Conservation (phyloP, 805 yeast genomes). For the Hanseniaspora nectarophila region DNA sequence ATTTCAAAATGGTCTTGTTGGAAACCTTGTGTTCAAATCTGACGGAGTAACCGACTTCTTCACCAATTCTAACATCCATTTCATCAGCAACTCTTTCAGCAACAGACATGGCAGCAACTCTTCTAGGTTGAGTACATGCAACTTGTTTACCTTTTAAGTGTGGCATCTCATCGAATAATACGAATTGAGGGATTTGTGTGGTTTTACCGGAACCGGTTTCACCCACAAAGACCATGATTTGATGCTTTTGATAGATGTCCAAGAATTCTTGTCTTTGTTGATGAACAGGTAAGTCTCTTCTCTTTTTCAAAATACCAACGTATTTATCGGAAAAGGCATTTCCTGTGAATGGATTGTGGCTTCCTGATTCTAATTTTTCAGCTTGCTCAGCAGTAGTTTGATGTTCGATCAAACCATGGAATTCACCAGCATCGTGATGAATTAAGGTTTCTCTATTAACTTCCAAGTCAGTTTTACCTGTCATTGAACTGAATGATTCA, state of each 20-base stretch:
- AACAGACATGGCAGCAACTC: conserved; percentile 98
- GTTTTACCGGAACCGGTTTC: conserved; percentile 99
- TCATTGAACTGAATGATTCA: conserved; percentile 43
- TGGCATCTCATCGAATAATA: conserved; percentile 79
- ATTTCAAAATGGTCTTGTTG: conserved; percentile 69
- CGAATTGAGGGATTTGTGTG: conserved; percentile 96
- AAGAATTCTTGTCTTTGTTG: conserved; percentile 84
- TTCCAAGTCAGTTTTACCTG: conserved; percentile 22
- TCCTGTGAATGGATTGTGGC: conserved; percentile 72
- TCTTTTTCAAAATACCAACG: conserved; percentile 59
- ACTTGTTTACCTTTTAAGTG: conserved; percentile 72
- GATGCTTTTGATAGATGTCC: conserved; percentile 69
- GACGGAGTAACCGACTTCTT: conserved; percentile 89
- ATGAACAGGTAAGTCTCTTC: conserved; percentile 88
- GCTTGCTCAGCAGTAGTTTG: conserved; percentile 58
- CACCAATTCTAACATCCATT: conserved; percentile 85
- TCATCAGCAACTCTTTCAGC: conserved; percentile 96
- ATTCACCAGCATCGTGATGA: conserved; percentile 58
- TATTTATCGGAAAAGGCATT: conserved; percentile 49
- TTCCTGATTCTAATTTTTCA: conserved; percentile 43
- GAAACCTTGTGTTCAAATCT: conserved; percentile 87
- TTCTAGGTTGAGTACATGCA: conserved; percentile 93
- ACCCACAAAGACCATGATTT: conserved; percentile 96
- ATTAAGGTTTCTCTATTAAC: conserved; percentile 28
- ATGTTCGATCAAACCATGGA: conserved; percentile 43